These are phyloP conservation scores for Saccharomycopsis olivae DNA, from an alignment of 805 yeast genomes.

Conservation along the genomic window DNA sequence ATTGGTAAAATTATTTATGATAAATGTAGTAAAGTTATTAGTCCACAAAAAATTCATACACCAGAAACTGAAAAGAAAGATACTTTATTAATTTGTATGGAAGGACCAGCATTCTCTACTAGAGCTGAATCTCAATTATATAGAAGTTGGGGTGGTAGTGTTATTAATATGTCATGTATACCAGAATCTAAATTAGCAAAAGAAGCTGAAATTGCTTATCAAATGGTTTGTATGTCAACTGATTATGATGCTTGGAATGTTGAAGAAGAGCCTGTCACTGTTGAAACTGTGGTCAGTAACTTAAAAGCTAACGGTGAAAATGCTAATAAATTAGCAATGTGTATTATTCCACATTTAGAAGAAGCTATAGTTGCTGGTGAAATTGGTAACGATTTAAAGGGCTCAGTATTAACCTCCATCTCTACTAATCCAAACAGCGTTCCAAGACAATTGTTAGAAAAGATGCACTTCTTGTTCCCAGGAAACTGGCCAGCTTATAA, in stretches of 20 bases:
- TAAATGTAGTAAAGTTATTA: slow-evolving; percentile 33
- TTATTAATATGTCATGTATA: slow-evolving; percentile 91
- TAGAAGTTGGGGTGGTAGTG: slow-evolving; percentile 82
- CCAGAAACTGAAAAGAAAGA: slow-evolving; percentile 60
- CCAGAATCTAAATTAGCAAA: slow-evolving; percentile 98
- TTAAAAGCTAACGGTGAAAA: slow-evolving; percentile 78
- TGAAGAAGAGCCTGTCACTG: slow-evolving; percentile 91
- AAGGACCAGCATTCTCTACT: slow-evolving; percentile 96
- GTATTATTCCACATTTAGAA: slow-evolving; percentile 57
- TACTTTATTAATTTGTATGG: slow-evolving; percentile 89
- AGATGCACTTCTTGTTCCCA: slow-evolving; percentile 82
- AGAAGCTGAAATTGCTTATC: slow-evolving; percentile 95
- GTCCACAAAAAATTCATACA: slow-evolving; percentile 41
- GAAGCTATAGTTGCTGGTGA: slow-evolving; percentile 45
- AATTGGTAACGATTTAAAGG: slow-evolving; percentile 61
- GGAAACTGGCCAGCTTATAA: slow-evolving; percentile 62
- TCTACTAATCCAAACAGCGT: slow-evolving; percentile 69
- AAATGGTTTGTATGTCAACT: slow-evolving; percentile 98
- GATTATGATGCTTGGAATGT: slow-evolving; percentile 99
- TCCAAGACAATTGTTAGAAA: slow-evolving; percentile 59
- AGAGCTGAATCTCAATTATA: slow-evolving; percentile 92
- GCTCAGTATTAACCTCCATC: slow-evolving; percentile 72
- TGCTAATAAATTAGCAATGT: slow-evolving; percentile 69
- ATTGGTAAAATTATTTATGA: slow-evolving; percentile 58
- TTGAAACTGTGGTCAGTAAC: slow-evolving; percentile 92